Percentiles rank a stretch among this genome's conserved stretches.
Conservation (phyloP, 2,329 filamentous ascomycete species). For the Trichoderma lentiforme region DNA sequence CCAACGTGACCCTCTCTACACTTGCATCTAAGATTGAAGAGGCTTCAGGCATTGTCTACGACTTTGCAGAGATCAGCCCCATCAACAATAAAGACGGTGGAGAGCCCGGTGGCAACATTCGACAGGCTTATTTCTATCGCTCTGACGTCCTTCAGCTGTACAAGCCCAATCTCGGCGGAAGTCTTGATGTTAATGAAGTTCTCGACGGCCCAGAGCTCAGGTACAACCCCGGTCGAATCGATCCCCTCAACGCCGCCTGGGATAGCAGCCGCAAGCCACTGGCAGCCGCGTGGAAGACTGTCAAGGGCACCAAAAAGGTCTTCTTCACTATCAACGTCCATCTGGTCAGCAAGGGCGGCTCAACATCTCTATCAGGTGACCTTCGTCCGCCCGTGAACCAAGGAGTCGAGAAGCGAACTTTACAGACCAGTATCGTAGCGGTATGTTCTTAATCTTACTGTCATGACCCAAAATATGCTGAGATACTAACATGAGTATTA, state of each 20-base stretch:
- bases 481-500: background rate
- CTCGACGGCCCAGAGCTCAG: conserved; percentile 53
- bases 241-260: conserved; percentile 60
- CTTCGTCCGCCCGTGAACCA: conserved; percentile 63
- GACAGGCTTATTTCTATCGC: conserved; percentile 67
- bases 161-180: conserved; percentile 54
- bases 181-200: conserved; percentile 55
- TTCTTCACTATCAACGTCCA: conserved; percentile 74
- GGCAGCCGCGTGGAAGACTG: conserved; percentile 61
- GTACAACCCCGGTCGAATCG: conserved; percentile 67
- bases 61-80: conserved; percentile 58
- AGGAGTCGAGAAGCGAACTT: conserved; percentile 53
- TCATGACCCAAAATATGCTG: too few relatives aligned
- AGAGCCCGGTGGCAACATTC: conserved; percentile 68
- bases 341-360: conserved; percentile 63
- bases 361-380: conserved; percentile 62
- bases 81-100: conserved; percentile 62
- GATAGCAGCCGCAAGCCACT: conserved; percentile 62
- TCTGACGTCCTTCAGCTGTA: conserved; percentile 56
- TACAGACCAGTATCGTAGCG: conserved; percentile 58
- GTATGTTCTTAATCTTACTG: conserved; percentile 38
- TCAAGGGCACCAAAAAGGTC: conserved; percentile 46
- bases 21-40: conserved; percentile 51
- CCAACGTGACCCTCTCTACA: conserved; percentile 57
- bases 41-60: conserved; percentile 52